Percentiles rank a stretch among this genome's conserved stretches.
Evolutionary conservation across 1,139 yeast species (phyloP).

Genomic region (Ogataea hybrid): DNA sequence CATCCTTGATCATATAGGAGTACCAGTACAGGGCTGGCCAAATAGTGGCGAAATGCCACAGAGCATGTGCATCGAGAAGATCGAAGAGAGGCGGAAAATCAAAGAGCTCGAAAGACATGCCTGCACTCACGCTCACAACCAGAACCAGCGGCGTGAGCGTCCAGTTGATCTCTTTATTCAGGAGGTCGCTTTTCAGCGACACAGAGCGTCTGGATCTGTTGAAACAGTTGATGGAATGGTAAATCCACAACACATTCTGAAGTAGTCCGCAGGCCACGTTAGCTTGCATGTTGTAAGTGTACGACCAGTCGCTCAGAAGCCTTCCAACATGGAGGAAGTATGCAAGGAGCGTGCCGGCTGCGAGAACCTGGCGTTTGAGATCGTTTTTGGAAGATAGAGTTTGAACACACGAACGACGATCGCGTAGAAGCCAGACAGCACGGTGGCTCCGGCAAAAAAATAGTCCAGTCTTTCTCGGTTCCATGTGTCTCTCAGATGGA

Average conservation of each 20-base stretch:
- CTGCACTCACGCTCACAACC: slow-evolving; percentile 55
- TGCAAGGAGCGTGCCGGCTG: slow-evolving; percentile 43
- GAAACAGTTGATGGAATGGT: slow-evolving; percentile 32
- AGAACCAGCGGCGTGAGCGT: slow-evolving; percentile 50
- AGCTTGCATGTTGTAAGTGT: slow-evolving; percentile 92
- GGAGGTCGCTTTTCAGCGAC: slow-evolving; percentile 26
- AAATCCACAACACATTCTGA: slow-evolving; percentile 60
- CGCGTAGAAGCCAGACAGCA: slow-evolving; percentile 72
- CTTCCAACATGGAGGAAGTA: slow-evolving; percentile 66
- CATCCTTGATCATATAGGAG: slow-evolving; percentile 35
- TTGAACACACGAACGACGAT: slow-evolving; percentile 57
- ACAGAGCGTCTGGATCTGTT: slow-evolving; percentile 18
- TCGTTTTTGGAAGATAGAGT: slow-evolving; percentile 44
- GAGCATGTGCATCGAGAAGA: slow-evolving; percentile 85
- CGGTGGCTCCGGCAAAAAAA: slow-evolving; percentile 89
- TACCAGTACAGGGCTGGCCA: slow-evolving; percentile 48
- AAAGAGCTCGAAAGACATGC: slow-evolving; percentile 84
- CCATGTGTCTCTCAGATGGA: slow-evolving; percentile 80
- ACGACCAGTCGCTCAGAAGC: slow-evolving; percentile 76
- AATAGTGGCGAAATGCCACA: slow-evolving; percentile 86
- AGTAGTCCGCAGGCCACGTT: slow-evolving; percentile 74
- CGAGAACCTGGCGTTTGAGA: slow-evolving; percentile 35
- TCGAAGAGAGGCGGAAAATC: slow-evolving; percentile 78
- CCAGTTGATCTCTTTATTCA: slow-evolving; percentile 35
- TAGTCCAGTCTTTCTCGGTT: slow-evolving; percentile 86